Conservation (phyloP, 306 rosid species). For the Neltuma alba region DNA sequence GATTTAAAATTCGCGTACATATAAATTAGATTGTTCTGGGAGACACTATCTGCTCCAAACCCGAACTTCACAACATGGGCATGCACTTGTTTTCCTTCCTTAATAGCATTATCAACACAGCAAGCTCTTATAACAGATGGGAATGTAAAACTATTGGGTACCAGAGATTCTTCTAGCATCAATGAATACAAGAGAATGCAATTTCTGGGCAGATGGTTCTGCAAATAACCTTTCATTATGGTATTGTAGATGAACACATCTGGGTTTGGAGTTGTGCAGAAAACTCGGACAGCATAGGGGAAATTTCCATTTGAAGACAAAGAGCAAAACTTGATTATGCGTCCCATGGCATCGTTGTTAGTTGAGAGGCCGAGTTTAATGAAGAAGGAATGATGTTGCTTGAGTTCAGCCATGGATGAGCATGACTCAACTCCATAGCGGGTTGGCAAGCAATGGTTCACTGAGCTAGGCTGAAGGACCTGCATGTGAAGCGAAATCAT, state of each 20-base stretch:
- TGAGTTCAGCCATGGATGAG: conserved; percentile 58
- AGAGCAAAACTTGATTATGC: conserved; percentile 58
- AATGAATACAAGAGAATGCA: conserved; percentile 49
- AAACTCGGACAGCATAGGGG: conserved; percentile 55
- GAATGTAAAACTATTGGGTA: conserved; percentile 58
- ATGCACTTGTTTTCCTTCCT: conserved; percentile 57
- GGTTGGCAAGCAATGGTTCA: conserved; percentile 24
- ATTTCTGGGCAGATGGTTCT: conserved; percentile 20
- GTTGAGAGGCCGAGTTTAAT: conserved; percentile 58
- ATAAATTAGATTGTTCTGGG: conserved; percentile 51
- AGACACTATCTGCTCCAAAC: conserved; percentile 40
- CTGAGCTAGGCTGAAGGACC: conserved; percentile 35
- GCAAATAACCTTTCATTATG: conserved; percentile 48
- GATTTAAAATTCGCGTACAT: conserved; percentile 49
- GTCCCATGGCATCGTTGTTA: conserved; percentile 57
- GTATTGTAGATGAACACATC: conserved; percentile 68
- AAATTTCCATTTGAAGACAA: conserved; percentile 46
- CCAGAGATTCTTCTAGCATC: conserved; percentile 50
- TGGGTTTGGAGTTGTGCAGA: conserved; percentile 48
- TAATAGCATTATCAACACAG: conserved; percentile 24
- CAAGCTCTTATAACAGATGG: conserved; percentile 59
- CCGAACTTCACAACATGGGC: conserved; percentile 66
- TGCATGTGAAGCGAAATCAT: conserved; percentile 24
- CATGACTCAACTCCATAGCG: conserved; percentile 35
- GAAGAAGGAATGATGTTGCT: conserved; percentile 60